These are phyloP conservation scores for Penicillium capsulatum DNA, from an alignment of 2,329 filamentous ascomycete species.

Conservation along the genomic window DNA sequence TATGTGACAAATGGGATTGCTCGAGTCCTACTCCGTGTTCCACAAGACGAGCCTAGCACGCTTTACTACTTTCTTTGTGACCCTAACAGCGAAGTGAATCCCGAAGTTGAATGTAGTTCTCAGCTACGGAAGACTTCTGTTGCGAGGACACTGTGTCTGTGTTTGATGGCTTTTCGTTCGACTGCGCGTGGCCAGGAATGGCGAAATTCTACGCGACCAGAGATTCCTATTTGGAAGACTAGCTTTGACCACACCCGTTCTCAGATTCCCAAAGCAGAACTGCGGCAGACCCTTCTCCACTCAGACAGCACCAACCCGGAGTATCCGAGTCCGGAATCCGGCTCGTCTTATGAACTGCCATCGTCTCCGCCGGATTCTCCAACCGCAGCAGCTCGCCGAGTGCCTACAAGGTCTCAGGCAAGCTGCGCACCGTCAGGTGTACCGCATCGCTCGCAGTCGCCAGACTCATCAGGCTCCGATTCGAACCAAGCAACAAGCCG, in stretches of 20 bases:
- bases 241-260: neutral
- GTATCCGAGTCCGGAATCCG: conserved; percentile 8
- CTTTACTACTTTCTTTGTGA: neutral
- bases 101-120: neutral
- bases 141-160: neutral
- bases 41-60: neutral
- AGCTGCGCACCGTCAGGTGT: conserved; percentile 13
- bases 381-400: conserved; percentile 4
- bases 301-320: conserved; percentile 11
- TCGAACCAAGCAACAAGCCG: conserved; percentile 9
- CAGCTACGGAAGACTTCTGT: neutral
- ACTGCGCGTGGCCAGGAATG: neutral
- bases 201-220: neutral
- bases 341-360: conserved; percentile 14
- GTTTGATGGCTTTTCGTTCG: neutral
- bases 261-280: conserved; percentile 14
- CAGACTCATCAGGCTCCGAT: no score
- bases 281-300: conserved; percentile 7
- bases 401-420: conserved; percentile 14
- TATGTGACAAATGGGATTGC: neutral
- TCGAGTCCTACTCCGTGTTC: no score
- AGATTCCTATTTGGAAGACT: neutral
- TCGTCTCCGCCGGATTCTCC: conserved; percentile 14
- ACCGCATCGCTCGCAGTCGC: conserved; percentile 2
- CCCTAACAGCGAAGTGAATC: neutral